A percentile compares a stretch with the other conserved stretches of the same genome.
phyloP scores from a whole-genome alignment of 345 rosid species.

The Pistacia integerrima region DNA sequence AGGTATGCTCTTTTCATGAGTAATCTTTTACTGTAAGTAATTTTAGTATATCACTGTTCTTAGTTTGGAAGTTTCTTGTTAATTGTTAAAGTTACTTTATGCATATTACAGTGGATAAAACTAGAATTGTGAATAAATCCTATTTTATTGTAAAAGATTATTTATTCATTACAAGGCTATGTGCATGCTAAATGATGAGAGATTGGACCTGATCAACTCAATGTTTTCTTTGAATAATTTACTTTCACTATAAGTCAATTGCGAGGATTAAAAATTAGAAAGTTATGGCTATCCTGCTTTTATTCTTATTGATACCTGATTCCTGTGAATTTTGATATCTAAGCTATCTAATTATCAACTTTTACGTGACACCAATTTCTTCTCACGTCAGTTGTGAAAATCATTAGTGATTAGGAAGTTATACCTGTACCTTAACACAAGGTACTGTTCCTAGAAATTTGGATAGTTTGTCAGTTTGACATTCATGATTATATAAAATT shows the following conservation, averaged over 20 bases:
- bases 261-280: neutral
- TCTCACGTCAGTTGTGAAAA: neutral
- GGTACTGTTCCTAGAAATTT: neutral
- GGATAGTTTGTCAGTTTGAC: neutral
- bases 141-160: neutral
- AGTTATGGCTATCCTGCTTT: neutral
- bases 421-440: neutral
- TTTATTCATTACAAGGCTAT: neutral
- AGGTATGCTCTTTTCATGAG: slow-evolving; percentile 50
- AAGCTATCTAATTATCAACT: neutral
- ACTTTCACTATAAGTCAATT: neutral
- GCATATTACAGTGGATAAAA: neutral
- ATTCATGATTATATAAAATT: neutral
- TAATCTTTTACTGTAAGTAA: neutral
- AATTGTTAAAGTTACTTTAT: slow-evolving; percentile 11
- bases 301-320: neutral
- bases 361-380: neutral
- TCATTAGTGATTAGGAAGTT: neutral
- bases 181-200: neutral
- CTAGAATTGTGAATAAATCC: slow-evolving; percentile 2
- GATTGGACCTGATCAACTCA: neutral
- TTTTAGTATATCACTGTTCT: slow-evolving; percentile 13
- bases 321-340: neutral
- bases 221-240: neutral
- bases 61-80: neutral